Percentiles rank a stretch among this genome's conserved stretches.
Conservation (phyloP, 768 basidiomycete species). For the Lactarius vividus region DNA sequence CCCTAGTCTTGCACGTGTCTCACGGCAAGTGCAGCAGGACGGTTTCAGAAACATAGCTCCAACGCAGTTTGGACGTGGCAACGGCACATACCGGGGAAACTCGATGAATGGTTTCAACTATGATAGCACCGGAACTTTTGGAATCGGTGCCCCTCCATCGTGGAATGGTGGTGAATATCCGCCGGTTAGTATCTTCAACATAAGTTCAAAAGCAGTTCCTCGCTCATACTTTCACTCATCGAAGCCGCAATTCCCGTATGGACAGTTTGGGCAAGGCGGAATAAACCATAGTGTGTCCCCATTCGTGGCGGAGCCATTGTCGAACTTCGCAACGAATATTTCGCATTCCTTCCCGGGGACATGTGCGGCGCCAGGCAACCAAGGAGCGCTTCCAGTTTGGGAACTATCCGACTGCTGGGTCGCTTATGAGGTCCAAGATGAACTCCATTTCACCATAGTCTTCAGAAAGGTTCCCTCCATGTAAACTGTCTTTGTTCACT, state of each 20-base stretch:
- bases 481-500: not conserved
- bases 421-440: not conserved
- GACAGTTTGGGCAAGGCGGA: not conserved
- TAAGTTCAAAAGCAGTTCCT: not conserved
- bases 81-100: not conserved
- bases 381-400: not conserved
- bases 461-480: slow-evolving; percentile 1
- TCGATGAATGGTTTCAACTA: not conserved
- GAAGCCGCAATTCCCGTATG: not conserved
- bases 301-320: not conserved
- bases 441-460: slow-evolving; percentile 10
- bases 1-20: not conserved
- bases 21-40: not conserved
- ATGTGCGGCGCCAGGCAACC: not conserved
- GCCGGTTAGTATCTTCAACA: not conserved
- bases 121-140: not conserved
- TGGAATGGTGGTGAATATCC: not conserved
- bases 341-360: not conserved
- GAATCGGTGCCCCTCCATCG: not conserved
- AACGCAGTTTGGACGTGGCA: not conserved
- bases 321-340: not conserved
- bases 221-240: not conserved
- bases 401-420: not conserved
- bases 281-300: not conserved
- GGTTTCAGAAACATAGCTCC: not conserved